Percentiles rank a stretch among this genome's conserved stretches.
phyloP scores from a whole-genome alignment of 768 basidiomycete species.

The Leccinum longicurvipes region DNA sequence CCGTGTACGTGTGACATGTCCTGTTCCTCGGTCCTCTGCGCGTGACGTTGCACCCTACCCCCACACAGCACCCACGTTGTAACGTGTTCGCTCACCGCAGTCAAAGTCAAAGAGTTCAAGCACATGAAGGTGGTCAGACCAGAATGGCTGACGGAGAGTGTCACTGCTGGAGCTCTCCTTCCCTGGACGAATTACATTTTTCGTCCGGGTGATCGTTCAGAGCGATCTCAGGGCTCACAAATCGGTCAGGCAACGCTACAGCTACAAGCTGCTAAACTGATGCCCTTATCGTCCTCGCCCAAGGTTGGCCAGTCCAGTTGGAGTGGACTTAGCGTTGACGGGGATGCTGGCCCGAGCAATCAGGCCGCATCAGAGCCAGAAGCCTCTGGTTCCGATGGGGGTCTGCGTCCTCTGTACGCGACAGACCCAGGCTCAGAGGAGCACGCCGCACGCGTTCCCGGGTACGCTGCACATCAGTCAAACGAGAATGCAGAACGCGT shows the following conservation, averaged over 20 bases:
- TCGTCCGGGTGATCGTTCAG: conserved; percentile 44
- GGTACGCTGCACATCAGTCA: conserved; percentile 65
- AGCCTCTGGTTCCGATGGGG: conserved; percentile 5
- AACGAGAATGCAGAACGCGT: conserved; percentile 74
- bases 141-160: conserved; percentile 85
- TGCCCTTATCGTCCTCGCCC: not conserved
- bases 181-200: conserved; percentile 80
- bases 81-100: conserved; percentile 85
- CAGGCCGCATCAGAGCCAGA: not conserved
- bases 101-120: conserved; percentile 85
- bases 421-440: conserved; percentile 43
- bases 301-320: not conserved
- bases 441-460: conserved; percentile 48
- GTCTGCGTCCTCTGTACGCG: conserved; percentile 29
- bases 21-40: not conserved
- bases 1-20: conserved; percentile 50
- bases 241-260: conserved; percentile 18
- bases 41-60: not conserved
- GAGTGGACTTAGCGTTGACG: not conserved
- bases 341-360: conserved; percentile 1
- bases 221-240: conserved; percentile 46
- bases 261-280: conserved; percentile 4
- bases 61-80: conserved; percentile 81
- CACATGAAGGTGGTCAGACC: conserved; percentile 88
- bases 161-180: conserved; percentile 59